Percentiles rank a stretch among this genome's conserved stretches.
These are phyloP conservation scores for Skeletonema grethae DNA, from an alignment of 108 stramenopile genomes.

Conservation along the genomic window DNA sequence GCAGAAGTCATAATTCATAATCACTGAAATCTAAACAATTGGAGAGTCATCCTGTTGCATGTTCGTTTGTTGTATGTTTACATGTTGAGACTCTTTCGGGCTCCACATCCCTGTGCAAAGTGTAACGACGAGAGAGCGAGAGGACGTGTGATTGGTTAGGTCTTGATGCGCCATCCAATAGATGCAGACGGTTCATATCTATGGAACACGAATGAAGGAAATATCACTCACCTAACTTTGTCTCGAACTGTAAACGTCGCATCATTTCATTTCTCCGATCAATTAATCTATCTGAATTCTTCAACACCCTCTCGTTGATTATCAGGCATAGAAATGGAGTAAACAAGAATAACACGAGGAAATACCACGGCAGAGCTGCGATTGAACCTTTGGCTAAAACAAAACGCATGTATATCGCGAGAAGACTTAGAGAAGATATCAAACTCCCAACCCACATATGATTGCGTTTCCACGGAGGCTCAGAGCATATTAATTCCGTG, in stretches of 20 bases:
- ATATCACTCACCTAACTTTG: constrained; percentile 50
- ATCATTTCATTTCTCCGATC: constrained; percentile 79
- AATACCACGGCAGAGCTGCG: constrained; percentile 70
- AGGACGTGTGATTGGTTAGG: neutral
- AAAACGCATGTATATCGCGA: constrained; percentile 48
- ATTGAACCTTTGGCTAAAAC: constrained; percentile 46
- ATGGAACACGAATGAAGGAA: neutral
- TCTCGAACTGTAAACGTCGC: constrained; percentile 86
- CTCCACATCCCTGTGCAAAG: constrained; percentile 41
- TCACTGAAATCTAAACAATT: neutral
- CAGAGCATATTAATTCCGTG: constrained; percentile 54
- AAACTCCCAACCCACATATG: constrained; percentile 53
- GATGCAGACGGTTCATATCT: neutral
- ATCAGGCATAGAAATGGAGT: constrained; percentile 65
- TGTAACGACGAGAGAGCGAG: neutral
- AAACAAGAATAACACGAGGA: constrained; percentile 50
- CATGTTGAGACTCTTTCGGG: constrained; percentile 27
- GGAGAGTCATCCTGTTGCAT: constrained; percentile 1
- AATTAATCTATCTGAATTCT: constrained; percentile 51
- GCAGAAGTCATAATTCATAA: too few species aligned
- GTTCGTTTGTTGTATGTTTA: neutral
- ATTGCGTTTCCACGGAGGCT: constrained; percentile 72
- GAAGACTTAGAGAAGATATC: constrained; percentile 31
- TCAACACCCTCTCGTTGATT: constrained; percentile 60
- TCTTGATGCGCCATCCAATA: neutral